Base-by-base conservation (phyloP, 164 flowering plant species). In the Dillenia suffruticosa region DNA sequence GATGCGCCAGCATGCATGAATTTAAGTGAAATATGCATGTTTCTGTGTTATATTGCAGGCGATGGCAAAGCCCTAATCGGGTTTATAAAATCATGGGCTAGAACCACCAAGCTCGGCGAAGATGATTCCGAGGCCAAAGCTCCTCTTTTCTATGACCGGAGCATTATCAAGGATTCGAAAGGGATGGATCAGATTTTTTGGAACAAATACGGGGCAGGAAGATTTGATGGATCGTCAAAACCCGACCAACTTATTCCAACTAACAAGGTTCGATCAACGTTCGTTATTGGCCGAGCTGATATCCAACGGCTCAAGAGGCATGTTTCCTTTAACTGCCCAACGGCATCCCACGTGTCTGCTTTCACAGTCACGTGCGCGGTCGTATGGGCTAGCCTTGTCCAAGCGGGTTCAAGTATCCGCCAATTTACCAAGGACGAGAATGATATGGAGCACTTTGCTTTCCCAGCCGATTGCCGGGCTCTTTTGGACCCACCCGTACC, bases 21-120 rank as follows among this genome's bases (percentile, higher is more conserved):
- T n/a, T n/a, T n/a, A n/a, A n/a, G n/a, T n/a, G n/a, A n/a, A 19
- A 19, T 19, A 19, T 19, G 22, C 1, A 19, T 1, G 22, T 19
- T 1, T 19, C 22, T 19, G 22, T 19, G 22, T 19, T 19, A 19
- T 19, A 19, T 19, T 19, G 1, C 22, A 10, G 10, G 6, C 12
- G 56, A 54, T 54, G 56, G 32, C 3, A 54, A 43, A 2, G 14
- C 68, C 8, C 13, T 59, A 12, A 43, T 46, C 26, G 26, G 51
- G 12, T 64, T 69, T 51, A 58, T 58, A 9, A 58, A 40, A 51
- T 44, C 72, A 12, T 69, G 72, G 72, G 59, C 68, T 9, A 52
- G 64, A 12, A 46, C 58, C 11, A 47, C 49, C 49, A 47, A 9
- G 54, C 16, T 19, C 24, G 22, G 24, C 40, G 59, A 8, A 1